These are phyloP conservation scores for Alternaria angustiovoidea DNA, from an alignment of 2,329 filamentous ascomycete species.

Conservation along the genomic window DNA sequence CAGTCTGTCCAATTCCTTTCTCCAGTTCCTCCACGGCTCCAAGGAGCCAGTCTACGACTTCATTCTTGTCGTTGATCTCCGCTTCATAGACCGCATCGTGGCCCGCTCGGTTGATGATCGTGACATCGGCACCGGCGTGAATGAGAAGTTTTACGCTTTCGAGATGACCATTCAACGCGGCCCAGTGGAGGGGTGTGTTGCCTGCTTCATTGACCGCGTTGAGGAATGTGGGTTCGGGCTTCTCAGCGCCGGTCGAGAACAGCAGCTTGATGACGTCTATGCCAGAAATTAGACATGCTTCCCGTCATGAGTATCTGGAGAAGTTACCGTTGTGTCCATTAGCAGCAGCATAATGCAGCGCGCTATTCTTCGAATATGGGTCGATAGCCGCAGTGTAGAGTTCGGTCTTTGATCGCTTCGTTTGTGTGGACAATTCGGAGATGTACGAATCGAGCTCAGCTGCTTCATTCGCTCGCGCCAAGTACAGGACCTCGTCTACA, in stretches of 20 bases:
- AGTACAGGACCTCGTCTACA: constrained; percentile 91
- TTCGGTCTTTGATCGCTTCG: constrained; percentile 65
- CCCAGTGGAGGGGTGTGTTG: constrained; percentile 95
- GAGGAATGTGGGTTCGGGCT: constrained; percentile 58
- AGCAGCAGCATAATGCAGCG: constrained; percentile 88
- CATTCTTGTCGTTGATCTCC: constrained; percentile 58
- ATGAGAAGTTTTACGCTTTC: constrained; percentile 80
- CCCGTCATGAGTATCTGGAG: background rate
- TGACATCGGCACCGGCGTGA: constrained; percentile 77
- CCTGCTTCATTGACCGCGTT: constrained; percentile 79
- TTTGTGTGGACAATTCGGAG: constrained; percentile 66
- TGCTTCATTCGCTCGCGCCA: constrained; percentile 79
- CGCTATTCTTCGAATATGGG: constrained; percentile 76
- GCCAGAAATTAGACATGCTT: constrained; percentile 28
- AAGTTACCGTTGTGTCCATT: constrained; percentile 81
- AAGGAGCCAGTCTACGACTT: constrained; percentile 59
- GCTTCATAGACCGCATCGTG: constrained; percentile 68
- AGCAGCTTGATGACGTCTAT: constrained; percentile 46
- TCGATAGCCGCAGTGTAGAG: constrained; percentile 77
- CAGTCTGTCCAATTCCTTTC: constrained; percentile 47
- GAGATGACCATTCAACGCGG: constrained; percentile 86
- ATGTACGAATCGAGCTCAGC: constrained; percentile 70
- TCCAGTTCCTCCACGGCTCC: constrained; percentile 56
- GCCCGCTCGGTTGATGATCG: constrained; percentile 81
- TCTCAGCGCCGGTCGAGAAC: constrained; percentile 49